Evolutionary conservation across 495 filamentous ascomycete genomes (phyloP), one percentile per base, ranked within the genome.

Genomic region (Pyronema omphalodes): DNA sequence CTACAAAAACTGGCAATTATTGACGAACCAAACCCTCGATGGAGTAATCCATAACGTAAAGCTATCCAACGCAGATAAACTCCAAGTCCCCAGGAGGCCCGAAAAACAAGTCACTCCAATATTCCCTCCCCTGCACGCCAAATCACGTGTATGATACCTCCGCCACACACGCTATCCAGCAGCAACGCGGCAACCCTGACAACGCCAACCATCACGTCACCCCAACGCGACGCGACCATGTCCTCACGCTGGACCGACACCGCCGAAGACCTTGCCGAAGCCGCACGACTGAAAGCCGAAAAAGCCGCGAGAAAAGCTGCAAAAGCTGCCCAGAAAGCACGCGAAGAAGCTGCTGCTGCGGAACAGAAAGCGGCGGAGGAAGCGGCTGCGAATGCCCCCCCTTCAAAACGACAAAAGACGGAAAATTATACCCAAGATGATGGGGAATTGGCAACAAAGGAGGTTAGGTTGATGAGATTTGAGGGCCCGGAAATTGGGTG

Each of bases 301-400:
- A 94, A 93, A 69, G 89, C 94, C 66, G 80, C 84, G 55, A 93
- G 88, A 71, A 86, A 82, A 68, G 80, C 82, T 49, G 69, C 79
- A 34, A 96, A 93, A 67, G 83, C 78, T n/a, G 82, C 84, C 58
- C 88, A 85, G 66, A 82, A 86, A 60, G 81, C 81, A 59, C 74
- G 76, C 29, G 81, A 88, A 60, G 76, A 77, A 55, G 68, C 68
- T 57, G 65, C 65, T n/a, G 60, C 63, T 19, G 63, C 63, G 58
- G 56, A 64, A 7, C 56, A 63, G 14, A 53, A 63, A 7, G 57
- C 57, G 43, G 54, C 57, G 52, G 47, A 55, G 64, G 23, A 29
- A 29, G 54, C 57, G 37, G 52, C 55, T 54, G 23, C 40, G 15
- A 52, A 29, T 55, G 63, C 18, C 54, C 59, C 54, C 56, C 60